These are phyloP conservation scores for Rubia peregrina DNA, from an alignment of 305 asterid genomes.

Conservation along the genomic window DNA sequence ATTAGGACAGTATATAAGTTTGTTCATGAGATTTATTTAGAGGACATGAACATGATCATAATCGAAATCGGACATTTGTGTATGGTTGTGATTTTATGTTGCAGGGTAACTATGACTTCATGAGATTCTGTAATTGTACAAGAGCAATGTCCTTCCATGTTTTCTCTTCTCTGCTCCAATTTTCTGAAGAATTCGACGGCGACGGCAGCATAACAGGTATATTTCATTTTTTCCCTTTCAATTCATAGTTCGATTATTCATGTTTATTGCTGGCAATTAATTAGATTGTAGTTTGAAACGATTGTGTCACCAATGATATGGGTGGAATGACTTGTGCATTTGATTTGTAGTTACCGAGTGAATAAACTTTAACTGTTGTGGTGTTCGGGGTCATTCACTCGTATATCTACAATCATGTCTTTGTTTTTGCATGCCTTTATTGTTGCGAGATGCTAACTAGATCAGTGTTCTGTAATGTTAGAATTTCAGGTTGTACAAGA, in stretches of 20 bases:
- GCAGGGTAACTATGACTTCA: neutral
- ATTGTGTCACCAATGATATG: neutral
- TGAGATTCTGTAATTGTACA: neutral
- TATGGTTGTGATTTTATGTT: neutral
- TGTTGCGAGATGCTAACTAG: neutral
- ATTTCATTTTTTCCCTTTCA: neutral
- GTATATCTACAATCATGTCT: constrained; percentile 14
- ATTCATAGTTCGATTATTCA: neutral
- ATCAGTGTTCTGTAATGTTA: neutral
- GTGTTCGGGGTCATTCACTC: neutral
- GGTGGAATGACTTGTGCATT: neutral
- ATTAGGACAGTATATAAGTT: neutral
- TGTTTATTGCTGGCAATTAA: neutral
- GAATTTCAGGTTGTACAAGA: constrained; percentile 1
- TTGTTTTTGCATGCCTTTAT: constrained; percentile 19
- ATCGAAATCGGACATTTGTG: neutral
- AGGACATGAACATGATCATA: neutral
- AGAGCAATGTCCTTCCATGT: neutral
- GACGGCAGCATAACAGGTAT: no score
- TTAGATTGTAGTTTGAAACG: neutral
- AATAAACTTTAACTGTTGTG: neutral
- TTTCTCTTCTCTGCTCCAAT: no score
- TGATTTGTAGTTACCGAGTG: neutral
- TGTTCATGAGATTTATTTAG: neutral
- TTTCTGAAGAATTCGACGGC: no score